Conservation (phyloP, 73 alveolate genomes). For the Breviolum minutum region DNA sequence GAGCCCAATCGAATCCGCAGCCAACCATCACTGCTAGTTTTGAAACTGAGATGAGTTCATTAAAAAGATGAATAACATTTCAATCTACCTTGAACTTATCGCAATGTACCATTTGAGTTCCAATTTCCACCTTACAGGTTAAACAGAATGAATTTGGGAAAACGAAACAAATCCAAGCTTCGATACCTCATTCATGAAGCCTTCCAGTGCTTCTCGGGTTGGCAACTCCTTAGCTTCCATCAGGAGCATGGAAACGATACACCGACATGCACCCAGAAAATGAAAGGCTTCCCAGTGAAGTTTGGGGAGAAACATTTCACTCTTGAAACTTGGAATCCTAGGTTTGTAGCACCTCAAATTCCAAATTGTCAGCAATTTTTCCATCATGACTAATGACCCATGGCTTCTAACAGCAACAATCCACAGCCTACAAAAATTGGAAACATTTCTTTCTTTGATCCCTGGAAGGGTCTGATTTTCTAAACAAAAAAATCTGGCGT, state of each 20-base stretch:
- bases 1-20: not conserved
- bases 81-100: not conserved
- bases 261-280: not conserved
- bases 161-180: not conserved
- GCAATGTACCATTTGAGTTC: not conserved
- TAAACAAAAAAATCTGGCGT: no score
- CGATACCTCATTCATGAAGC: conserved; percentile 21
- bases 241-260: not conserved
- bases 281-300: no score
- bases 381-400: not conserved
- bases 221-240: not conserved
- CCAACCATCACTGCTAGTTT: not conserved
- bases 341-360: not conserved
- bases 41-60: not conserved
- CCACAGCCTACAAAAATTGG: no score
- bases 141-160: not conserved
- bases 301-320: no score
- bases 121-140: not conserved
- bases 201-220: not conserved
- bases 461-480: no score
- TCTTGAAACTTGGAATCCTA: not conserved
- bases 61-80: no score
- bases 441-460: no score
- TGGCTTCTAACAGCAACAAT: no score
- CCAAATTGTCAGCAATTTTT: no score